Base-by-base conservation (phyloP, 768 basidiomycete species). In the Hericium alpestre region DNA sequence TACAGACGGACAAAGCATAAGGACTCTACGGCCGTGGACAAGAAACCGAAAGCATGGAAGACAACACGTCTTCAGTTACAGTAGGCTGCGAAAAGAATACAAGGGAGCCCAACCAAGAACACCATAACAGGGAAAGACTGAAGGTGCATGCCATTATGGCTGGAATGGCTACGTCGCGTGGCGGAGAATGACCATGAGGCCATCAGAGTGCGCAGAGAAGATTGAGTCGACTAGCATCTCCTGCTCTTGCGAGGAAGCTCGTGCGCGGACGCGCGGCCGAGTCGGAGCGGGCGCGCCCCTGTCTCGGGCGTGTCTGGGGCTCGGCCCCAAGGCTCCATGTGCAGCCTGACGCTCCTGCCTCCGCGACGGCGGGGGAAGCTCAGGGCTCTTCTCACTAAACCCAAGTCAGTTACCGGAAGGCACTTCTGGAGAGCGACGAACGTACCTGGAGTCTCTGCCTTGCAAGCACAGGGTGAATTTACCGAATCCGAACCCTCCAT, bases 181-280 rank as follows among this genome's bases (percentile, higher is more conserved):
- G 20, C 89, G 80, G 12, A 91, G 70, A 61, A 91, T 87, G 60
- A 89, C 85, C 73, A 91, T 81, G 56, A 91, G 74, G 4, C 89
- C 89, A 65, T 91, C 89, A 27, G 89, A 90, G 66, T 90, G 89
- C 4, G 86, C 88, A 38, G 87, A 88, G 65, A 91, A 90, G 55
- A 91, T 90, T 2, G 87, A 85, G 64, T 90, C 89, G 12, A 90
- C 86, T 37, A 74, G 61, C 54, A 84, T 73, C 62, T 78, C 78
- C 15, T 70, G 71, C 10, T 69, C 71, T 8, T 37, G 22, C 10
- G 43, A 43, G 12, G 54, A 12, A 37, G 57, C 63, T 43, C 63
- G 65, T 60, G 57, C 20, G 59, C 56, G 57, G 54, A 51, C 27
- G 64, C 51, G 32, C 7, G 46, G 16, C 62, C 67, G 39, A 63